Base-by-base conservation (phyloP, 139 green algal genomes). In the Diplosphaera chodatii region DNA sequence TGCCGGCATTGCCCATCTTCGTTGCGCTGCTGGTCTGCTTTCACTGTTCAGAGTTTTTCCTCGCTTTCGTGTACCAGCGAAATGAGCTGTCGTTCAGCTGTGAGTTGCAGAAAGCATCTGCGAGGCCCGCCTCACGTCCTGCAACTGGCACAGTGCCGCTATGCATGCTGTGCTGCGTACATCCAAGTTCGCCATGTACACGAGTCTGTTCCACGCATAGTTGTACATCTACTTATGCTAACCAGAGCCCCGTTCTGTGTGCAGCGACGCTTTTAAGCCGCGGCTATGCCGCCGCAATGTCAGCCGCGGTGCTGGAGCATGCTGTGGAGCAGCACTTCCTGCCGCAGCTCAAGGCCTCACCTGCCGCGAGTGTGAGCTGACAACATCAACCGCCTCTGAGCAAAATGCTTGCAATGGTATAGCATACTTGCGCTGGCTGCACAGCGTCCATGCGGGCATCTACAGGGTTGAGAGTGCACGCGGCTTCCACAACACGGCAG, bases 11-110 rank as follows among this genome's bases (percentile, higher is more conserved):
- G 13, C 3, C 13, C 13, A 3, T 59, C 3, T 86, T 86, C 30
- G 0, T 72, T 4, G 21, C 34, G 1, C 28, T 62, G 0, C 68
- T 94, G 0, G 65, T 33, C 3, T 82, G 86, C 37, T 95, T 92
- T 59, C 89, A 95, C 70, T 33, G 59, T 40, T 85, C 80, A 8
- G 89, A 94, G 67, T 92, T 89, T 68, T 2, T 82, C 0, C 63
- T 95, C 18, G 80, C 83, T 1, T 64, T 25, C 23, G 8, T 81
- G 0, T 91, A 73, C 67, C 87, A 84, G 70, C 70, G 82, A 0
- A 32, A 80, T 3, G 70, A 88, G 13, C 68, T 93, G 13, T 81
- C 77, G 0, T 71, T 67, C 29, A 67, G 48, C 33, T 93, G 87
- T 92, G 59, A 73, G 87, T 18, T 59, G 8, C 48, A 4, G 8